Conservation (phyloP, 768 basidiomycete species). For the Hemileccinum impolitum region DNA sequence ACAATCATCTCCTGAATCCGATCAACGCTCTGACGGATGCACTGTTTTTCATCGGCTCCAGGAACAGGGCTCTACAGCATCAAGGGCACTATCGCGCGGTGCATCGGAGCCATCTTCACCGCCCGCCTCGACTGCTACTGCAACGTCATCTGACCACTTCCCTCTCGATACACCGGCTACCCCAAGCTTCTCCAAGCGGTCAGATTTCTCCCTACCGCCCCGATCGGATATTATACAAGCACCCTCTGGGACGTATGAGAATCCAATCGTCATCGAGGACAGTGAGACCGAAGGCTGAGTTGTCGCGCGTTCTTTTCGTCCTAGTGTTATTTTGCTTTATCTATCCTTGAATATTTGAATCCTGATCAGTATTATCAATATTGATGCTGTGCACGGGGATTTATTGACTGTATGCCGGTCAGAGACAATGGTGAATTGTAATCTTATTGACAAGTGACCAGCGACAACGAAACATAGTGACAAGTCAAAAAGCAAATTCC, state of each 20-base stretch:
- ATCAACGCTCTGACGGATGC: slow-evolving; percentile 1
- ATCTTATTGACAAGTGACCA: not conserved
- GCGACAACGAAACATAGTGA: not conserved
- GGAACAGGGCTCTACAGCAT: not conserved
- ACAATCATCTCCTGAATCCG: not conserved
- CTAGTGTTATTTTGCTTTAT: not conserved
- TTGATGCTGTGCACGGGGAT: not conserved
- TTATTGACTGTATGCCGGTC: not conserved
- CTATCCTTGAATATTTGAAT: no score
- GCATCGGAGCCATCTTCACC: not conserved
- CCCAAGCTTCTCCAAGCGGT: slow-evolving; percentile 1
- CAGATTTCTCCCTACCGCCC: slow-evolving; percentile 2
- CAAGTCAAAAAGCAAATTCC: not conserved
- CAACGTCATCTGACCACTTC: not conserved
- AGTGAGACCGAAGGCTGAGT: slow-evolving; percentile 15
- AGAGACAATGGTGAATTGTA: not conserved
- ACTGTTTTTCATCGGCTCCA: slow-evolving; percentile 1
- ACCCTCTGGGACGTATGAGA: slow-evolving; percentile 12
- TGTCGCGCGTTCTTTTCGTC: not conserved
- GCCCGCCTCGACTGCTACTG: not conserved
- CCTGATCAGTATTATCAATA: no score
- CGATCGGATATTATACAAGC: not conserved
- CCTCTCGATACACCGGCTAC: not conserved
- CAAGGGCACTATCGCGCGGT: not conserved
- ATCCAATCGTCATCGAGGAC: slow-evolving; percentile 27